Conservation (phyloP, 805 yeast species). For the Wickerhamiella dianesei region DNA sequence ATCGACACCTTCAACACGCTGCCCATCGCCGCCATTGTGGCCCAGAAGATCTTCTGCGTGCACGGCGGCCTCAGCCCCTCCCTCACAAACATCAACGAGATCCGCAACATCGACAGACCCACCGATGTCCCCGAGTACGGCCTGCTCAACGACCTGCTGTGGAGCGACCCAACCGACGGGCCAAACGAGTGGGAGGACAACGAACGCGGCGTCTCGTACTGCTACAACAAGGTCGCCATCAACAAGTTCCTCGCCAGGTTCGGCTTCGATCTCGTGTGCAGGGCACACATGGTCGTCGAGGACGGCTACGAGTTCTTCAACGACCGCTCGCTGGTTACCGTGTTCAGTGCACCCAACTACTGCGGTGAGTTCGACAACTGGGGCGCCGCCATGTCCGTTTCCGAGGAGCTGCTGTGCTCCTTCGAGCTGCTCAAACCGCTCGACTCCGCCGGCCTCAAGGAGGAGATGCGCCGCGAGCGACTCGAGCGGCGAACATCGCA, state of each 20-base stretch:
- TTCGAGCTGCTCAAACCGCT: constrained; percentile 89
- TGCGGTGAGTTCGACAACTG: constrained; percentile 83
- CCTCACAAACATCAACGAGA: constrained; percentile 59
- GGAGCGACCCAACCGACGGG: constrained; percentile 81
- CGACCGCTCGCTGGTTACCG: constrained; percentile 57
- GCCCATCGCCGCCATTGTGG: constrained; percentile 92
- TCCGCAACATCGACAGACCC: constrained; percentile 60
- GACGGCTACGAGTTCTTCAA: constrained; percentile 70
- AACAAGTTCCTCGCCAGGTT: constrained; percentile 62
- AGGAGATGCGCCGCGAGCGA: constrained; percentile 71
- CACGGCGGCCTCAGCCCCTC: constrained; percentile 78
- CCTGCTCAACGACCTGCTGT: constrained; percentile 56
- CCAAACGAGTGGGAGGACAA: constrained; percentile 79
- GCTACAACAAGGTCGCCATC: constrained; percentile 66
- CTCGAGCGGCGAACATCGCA: constrained; percentile 51
- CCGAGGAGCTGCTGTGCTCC: constrained; percentile 82
- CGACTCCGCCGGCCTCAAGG: constrained; percentile 84
- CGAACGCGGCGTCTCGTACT: constrained; percentile 72
- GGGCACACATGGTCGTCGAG: constrained; percentile 83
- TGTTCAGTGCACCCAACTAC: constrained; percentile 62
- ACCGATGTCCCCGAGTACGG: constrained; percentile 83
- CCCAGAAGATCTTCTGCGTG: constrained; percentile 85
- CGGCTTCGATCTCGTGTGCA: constrained; percentile 66
- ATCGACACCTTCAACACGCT: constrained; percentile 90
- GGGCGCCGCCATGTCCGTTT: constrained; percentile 98